Evolutionary conservation across 2,329 filamentous ascomycete species (phyloP), one percentile per base, ranked within the genome.

Genomic region (Apiospora hydei): DNA sequence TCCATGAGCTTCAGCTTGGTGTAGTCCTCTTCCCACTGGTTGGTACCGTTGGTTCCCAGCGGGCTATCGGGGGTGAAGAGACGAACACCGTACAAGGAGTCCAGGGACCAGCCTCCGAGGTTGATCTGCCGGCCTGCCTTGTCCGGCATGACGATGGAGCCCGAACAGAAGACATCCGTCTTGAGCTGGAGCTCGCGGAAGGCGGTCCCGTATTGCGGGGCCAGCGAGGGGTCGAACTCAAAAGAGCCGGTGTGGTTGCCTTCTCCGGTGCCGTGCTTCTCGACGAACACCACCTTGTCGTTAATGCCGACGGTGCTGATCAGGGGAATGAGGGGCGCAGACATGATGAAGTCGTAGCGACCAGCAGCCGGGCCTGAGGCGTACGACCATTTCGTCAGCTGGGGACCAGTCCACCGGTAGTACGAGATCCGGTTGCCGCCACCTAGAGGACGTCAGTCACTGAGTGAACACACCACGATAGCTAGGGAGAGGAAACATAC

Each of bases 151-250:
- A 86, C 87, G n/a, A 90, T 75, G 47, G 87, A 85, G 24, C 86
- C 88, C 44, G 88, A 84, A 77, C 89, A 91, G 80, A 91, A 91
- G 38, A 90, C 84, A 75, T 91, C 89, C 0, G 87, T 88, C 80
- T 88, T 87, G 76, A 76, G 83, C 74, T 88, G 85, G 80, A 90
- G 85, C n/a, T 83, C 77, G 69, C 88, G 83, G 86, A 87, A 90
- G 4, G 87, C 86, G 7, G 77, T 78, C n/a, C 79, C 77, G 71
- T 85, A 86, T 74, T 86, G 82, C 73, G 83, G 80, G 24, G 85
- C 77, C 47, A 82, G 80, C 11, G 82, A 79, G 0, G 86, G 81
- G 76, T 90, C 88, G n/a, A 89, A 82, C 77, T 90, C 89, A 74
- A 89, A 90, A 1, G 88, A 87, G 66, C 88, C 88, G 4, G 88